These are phyloP conservation scores for Leishmania gerbilli DNA, from an alignment of 208 protist genomes.

Conservation along the genomic window DNA sequence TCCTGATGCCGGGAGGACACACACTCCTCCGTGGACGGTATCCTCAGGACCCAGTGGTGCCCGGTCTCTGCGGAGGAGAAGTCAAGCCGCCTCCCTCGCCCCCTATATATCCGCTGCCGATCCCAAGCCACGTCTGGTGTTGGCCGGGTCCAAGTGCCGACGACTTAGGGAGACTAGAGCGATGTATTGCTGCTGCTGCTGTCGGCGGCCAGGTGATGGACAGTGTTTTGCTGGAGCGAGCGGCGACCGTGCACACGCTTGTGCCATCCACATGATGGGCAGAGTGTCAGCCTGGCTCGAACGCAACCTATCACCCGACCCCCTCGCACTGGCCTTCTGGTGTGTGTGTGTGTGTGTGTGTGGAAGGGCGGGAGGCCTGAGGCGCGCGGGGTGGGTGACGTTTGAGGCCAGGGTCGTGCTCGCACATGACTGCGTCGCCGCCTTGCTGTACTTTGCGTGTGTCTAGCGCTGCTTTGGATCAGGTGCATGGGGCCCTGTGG, in stretches of 20 bases:
- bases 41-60: not conserved
- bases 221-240: not conserved
- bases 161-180: not conserved
- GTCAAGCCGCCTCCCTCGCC: not conserved
- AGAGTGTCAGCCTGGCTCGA: not conserved
- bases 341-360: not conserved
- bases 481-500: too few species aligned
- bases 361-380: not conserved
- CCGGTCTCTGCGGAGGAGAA: not conserved
- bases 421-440: too few species aligned
- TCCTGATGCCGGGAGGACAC: not conserved
- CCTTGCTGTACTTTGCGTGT: too few species aligned
- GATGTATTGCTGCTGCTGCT: not conserved
- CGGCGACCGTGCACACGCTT: not conserved
- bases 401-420: too few species aligned
- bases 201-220: not conserved
- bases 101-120: slow-evolving; percentile 34
- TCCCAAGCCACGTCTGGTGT: slow-evolving; percentile 30
- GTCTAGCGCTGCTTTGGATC: too few species aligned
- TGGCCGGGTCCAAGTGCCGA: not conserved
- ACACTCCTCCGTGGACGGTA: not conserved
- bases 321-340: not conserved
- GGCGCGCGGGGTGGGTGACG: not conserved
- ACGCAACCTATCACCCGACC: not conserved
- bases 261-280: too few species aligned